phyloP scores from a whole-genome alignment of 768 basidiomycete genomes.

The Termitomyces sp. region DNA sequence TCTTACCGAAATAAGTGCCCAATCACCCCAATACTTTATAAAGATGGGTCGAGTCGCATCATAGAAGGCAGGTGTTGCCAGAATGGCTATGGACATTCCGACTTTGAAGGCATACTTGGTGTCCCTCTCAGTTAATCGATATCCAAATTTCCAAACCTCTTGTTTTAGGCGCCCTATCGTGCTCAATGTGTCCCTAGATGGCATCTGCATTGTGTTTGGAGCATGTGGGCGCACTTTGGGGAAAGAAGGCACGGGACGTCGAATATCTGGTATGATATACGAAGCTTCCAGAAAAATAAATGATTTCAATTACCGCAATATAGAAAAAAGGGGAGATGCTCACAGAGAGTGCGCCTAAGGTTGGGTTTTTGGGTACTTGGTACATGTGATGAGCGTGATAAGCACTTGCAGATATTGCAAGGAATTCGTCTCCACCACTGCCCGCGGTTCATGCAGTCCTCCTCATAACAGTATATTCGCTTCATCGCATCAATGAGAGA shows the following conservation, averaged over 20 bases:
- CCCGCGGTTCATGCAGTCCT: constrained; percentile 30
- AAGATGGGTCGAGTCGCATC: constrained; percentile 73
- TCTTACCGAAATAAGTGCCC: constrained; percentile 89
- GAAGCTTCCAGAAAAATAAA: constrained; percentile 27
- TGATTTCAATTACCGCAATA: background rate
- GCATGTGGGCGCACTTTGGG: constrained; percentile 81
- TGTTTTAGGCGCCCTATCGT: constrained; percentile 60
- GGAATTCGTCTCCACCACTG: constrained; percentile 36
- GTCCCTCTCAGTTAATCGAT: constrained; percentile 61
- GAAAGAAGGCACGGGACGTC: constrained; percentile 57
- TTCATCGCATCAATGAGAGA: constrained; percentile 81
- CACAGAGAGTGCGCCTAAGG: constrained; percentile 35
- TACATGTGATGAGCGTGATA: background rate
- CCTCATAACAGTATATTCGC: constrained; percentile 66
- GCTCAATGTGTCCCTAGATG: constrained; percentile 52
- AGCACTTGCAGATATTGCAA: constrained; percentile 8
- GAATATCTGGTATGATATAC: constrained; percentile 45
- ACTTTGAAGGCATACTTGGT: constrained; percentile 86
- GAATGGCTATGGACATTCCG: constrained; percentile 73
- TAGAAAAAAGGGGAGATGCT: background rate
- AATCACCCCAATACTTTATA: constrained; percentile 82
- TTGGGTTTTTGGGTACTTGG: constrained; percentile 1
- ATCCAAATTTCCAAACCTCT: constrained; percentile 65
- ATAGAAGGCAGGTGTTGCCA: constrained; percentile 87
- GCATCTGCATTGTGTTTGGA: constrained; percentile 82